phyloP scores from a whole-genome alignment of 352 stramenopile species.

The Phytophthora pinifolia region DNA sequence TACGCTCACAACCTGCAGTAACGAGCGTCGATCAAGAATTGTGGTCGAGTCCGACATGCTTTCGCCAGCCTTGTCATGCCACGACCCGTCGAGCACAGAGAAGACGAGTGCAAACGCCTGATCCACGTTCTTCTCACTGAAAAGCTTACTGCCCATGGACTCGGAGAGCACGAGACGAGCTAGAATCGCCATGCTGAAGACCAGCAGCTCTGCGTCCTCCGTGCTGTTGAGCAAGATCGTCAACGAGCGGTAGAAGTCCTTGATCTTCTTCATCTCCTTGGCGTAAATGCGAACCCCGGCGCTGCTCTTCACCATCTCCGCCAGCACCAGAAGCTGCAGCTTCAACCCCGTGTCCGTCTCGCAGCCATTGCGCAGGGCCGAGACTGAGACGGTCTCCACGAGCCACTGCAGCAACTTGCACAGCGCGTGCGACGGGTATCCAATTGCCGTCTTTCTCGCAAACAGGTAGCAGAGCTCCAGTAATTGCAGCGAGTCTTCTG shows the following conservation, averaged over 20 bases:
- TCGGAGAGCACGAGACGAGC: constrained; percentile 71
- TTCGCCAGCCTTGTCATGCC: constrained; percentile 30
- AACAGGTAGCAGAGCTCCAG: constrained; percentile 69
- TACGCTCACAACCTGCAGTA: constrained; percentile 62
- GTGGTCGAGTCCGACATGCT: constrained; percentile 30
- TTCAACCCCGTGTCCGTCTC: constrained; percentile 58
- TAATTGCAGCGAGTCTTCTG: constrained; percentile 40
- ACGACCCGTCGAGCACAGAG: constrained; percentile 67
- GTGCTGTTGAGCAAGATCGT: constrained; percentile 84
- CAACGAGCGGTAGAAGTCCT: constrained; percentile 79
- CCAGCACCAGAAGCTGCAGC: constrained; percentile 65
- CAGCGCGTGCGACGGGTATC: constrained; percentile 71
- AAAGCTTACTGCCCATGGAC: constrained; percentile 76
- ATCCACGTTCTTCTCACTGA: constrained; percentile 80
- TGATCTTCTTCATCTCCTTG: constrained; percentile 80
- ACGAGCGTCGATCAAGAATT: constrained; percentile 34
- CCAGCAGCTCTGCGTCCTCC: constrained; percentile 67
- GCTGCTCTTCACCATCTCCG: constrained; percentile 69
- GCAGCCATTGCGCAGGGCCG: constrained; percentile 40
- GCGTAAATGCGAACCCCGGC: constrained; percentile 73
- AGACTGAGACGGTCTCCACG: constrained; percentile 41
- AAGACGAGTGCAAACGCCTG: constrained; percentile 74
- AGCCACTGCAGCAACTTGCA: constrained; percentile 74
- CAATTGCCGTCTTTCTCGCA: constrained; percentile 47
- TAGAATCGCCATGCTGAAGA: constrained; percentile 80